Base-by-base conservation (phyloP, 108 stramenopile species). In the Cyclotella kingstonii region DNA sequence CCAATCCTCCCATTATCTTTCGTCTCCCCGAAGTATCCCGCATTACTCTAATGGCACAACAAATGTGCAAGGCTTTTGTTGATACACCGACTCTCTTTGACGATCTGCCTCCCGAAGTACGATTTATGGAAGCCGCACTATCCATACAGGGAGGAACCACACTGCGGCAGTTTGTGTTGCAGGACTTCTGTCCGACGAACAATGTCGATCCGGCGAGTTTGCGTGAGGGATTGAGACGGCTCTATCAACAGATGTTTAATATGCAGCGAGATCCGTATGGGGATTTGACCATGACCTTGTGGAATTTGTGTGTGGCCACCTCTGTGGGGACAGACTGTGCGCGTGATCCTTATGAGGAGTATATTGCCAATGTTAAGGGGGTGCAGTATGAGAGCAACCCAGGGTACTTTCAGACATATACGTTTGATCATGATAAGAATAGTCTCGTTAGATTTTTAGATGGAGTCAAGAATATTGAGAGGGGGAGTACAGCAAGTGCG, bases 231-330 rank as follows among this genome's bases (percentile, higher is more conserved):
- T 66, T 93, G 50, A 63, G 73, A 52, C 75, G 88, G 22, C 67
- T 89, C 34, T 68, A 73, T 29, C 66, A 69, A 34, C 91, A 93
- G 68, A 57, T 93, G 70, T 80, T 78, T 28, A 93, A 80, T 46
- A 87, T 93, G 91, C 87, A 93, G 66, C 58, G 80, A 21, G 91
- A 93, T 54, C 91, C 91, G 1, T 93, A 93, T 47, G 88, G 72
- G 22, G 87, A 93, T 49, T 30, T 93, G 12, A 81, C 79, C 36
- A 87, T 82, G 52, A 71, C 84, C 23, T 53, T 89, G 2, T 83
- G 84, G 51, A 77, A 73, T 50, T 58, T 93, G 23, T 73, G 69
- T 42, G 54, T 64, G 5, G 91, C 88, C 26, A 85, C 89, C 55
- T 61, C 81, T 9, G 81, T 85, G n/a, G 91, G 91, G 27, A 84